Base-by-base conservation (phyloP, 2,329 filamentous ascomycete species). In the Trichoderma koningii region DNA sequence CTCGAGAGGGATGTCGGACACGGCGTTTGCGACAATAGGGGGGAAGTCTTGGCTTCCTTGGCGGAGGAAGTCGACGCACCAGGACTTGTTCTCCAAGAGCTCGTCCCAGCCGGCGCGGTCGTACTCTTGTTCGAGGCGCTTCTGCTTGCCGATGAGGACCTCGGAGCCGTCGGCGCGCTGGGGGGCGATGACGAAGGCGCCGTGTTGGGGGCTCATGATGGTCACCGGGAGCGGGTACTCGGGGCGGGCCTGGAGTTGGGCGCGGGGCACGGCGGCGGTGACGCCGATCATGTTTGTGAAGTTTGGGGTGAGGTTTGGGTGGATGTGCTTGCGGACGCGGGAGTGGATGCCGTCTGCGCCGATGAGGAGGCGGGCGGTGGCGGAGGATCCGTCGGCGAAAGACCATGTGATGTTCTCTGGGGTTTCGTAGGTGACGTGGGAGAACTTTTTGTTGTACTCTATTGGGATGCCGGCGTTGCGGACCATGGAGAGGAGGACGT, bases 311-410 rank as follows among this genome's bases (percentile, higher is more conserved):
- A 83, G 68, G 0, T 80, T 76, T 0, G 84, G 82, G 52, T 82
- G 77, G 0, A 88, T 74, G 48, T 85, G 80, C 3, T 74, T 77
- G 3, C 85, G 79, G 0, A 87, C 82, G 0, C 74, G 76, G 0
- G 84, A 87, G 70, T 87, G 83, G 56, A 88, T 87, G 1, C 86
- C 85, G 65, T 88, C 85, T 0, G 84, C 83, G 0, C 84, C 85
- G 17, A 87, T 75, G 0, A 88, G 78, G 14, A 85, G 70, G 2
- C 74, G 68, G 0, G 82, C 81, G 0, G 69, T 71, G 1, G 69
- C 74, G 0, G 70, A 74, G 0, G 76, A 76, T 1, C 82, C 83
- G 61, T 85, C 80, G 0, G 72, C 72, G 63, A 87, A 83, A 14
- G 76, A 76, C 68, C 82, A 83, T 0, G 73, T 77, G 0, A 86